phyloP scores from a whole-genome alignment of 345 rosid genomes.

The Heritiera fomes region DNA sequence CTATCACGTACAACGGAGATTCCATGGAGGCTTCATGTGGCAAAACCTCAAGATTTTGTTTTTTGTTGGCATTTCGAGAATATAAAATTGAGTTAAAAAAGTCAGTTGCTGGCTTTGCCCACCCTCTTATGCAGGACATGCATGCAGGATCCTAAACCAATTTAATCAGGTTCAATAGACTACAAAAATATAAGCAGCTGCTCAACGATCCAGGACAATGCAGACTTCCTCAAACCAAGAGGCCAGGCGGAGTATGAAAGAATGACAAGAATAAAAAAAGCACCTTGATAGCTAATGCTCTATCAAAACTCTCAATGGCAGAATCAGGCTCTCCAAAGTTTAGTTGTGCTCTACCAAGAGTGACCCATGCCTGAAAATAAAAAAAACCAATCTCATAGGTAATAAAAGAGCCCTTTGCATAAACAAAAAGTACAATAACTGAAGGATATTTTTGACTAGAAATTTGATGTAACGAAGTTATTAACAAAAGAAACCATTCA shows the following conservation, averaged over 20 bases:
- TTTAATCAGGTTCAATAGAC: neutral
- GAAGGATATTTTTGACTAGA: neutral
- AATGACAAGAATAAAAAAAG: neutral
- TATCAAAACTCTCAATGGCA: constrained; percentile 72
- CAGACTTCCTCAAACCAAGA: neutral
- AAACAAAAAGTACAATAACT: neutral
- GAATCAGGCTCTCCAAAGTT: constrained; percentile 92
- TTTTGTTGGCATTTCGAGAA: neutral
- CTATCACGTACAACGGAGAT: neutral
- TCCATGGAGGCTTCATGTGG: neutral
- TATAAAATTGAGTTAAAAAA: neutral
- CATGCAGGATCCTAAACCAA: neutral
- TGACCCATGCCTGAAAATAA: constrained; percentile 79
- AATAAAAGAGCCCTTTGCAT: neutral
- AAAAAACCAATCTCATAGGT: constrained; percentile 17
- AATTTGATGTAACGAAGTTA: neutral
- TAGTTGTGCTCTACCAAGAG: constrained; percentile 92
- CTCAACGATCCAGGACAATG: neutral
- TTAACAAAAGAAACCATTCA: neutral
- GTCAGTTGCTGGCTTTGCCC: neutral
- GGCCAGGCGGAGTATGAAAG: neutral
- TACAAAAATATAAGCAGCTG: neutral
- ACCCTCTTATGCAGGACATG: neutral
- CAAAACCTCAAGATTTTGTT: neutral
- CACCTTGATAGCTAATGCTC: constrained; percentile 72